Evolutionary conservation across 1,139 yeast genomes (phyloP), one percentile per base, ranked within the genome.

Genomic region (Geotrichum siamense): DNA sequence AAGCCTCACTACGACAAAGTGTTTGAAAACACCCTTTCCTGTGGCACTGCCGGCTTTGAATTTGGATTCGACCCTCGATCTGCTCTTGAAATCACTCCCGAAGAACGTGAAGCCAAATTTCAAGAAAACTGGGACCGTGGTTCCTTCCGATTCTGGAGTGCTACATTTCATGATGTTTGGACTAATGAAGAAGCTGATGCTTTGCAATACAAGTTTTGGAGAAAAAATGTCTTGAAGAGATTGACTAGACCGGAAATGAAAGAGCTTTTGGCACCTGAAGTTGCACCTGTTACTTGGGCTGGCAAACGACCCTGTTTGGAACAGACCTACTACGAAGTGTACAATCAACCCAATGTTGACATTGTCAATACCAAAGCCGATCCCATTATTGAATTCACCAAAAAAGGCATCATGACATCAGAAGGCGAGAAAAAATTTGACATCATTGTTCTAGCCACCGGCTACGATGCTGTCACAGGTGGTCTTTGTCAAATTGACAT

Each of bases 391-490:
- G 55, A 54, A 41, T 48, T 59, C 35, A 55, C 57, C 32, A 56
- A 52, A 36, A 53, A 47, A 21, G 59, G 60, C 8, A 45, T 57
- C 42, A 44, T 43, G 17, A 50, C 57, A 16, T 43, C 40, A 12
- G 54, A 52, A 17, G 47, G 46, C 9, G 51, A 52, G 25, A 44
- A 44, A 37, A 59, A 60, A 38, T 45, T 60, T 44, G 64, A 60
- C 42, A 33, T 57, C 22, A 50, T 60, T 40, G 48, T 56, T 15
- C 51, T 58, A 29, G 64, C 64, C 12, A 60, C 63, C 10, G 64
- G 64, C 2, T 61, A 60, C 47, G 65, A 61, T 43, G 55, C 60
- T 13, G 51, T 55, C 36, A 59, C 63, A 28, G 65, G 65, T n/a
- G 60, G 61, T 9, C 52, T 58, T 36, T 52, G 51, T 28, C 56